Percentiles rank a stretch among this genome's conserved stretches.
phyloP scores from a whole-genome alignment of 208 protist genomes.

The Leishmania martiniquensis region DNA sequence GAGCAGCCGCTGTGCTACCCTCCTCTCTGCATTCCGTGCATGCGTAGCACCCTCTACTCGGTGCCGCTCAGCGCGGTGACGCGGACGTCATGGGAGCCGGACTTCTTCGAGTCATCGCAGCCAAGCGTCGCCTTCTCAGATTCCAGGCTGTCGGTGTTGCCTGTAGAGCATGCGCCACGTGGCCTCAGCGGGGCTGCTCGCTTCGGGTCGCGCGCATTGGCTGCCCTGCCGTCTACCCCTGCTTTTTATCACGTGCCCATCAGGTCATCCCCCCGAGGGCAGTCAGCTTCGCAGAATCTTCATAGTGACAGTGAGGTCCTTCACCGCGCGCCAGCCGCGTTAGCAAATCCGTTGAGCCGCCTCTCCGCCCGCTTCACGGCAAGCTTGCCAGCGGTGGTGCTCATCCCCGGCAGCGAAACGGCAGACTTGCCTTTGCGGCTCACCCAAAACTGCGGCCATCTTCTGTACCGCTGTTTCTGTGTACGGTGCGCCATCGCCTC shows the following conservation, averaged over 20 bases:
- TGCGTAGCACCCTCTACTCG: slow-evolving; percentile 23
- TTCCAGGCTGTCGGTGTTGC: not conserved
- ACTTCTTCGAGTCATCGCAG: not conserved
- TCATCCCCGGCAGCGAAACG: not conserved
- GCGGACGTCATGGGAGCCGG: slow-evolving; percentile 18
- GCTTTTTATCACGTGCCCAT: slow-evolving; percentile 21
- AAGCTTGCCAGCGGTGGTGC: not conserved
- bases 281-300: too few species aligned
- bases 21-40: slow-evolving; percentile 17
- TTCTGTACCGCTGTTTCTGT: slow-evolving; percentile 59
- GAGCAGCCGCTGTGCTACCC: slow-evolving; percentile 33
- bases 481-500: slow-evolving; percentile 67
- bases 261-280: not conserved
- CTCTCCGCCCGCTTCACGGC: not conserved
- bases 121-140: slow-evolving; percentile 14
- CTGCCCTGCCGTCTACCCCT: not conserved
- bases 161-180: not conserved
- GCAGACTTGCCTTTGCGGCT: not conserved
- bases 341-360: not conserved
- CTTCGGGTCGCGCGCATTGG: not conserved
- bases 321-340: not conserved
- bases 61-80: slow-evolving; percentile 10
- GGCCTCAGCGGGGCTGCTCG: not conserved
- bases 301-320: not conserved
- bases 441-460: slow-evolving; percentile 20